Percentiles rank a stretch among this genome's conserved stretches.
phyloP scores from a whole-genome alignment of 352 stramenopile species.

The Thalassiosira delicatula region DNA sequence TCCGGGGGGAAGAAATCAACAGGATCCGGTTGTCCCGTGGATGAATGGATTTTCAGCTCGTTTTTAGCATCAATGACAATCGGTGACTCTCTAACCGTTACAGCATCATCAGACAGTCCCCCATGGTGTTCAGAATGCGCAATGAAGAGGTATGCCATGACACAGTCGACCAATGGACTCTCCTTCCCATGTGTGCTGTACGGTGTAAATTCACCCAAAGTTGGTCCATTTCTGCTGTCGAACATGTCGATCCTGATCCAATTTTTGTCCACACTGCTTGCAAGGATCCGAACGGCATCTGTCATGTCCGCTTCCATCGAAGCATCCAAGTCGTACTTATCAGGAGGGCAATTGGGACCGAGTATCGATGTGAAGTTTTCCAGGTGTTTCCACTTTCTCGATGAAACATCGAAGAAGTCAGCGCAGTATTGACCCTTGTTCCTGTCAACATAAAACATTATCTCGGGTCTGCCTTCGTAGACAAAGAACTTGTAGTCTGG shows the following conservation, averaged over 20 bases:
- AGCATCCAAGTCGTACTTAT: neutral
- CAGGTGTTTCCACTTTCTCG: constrained; percentile 8
- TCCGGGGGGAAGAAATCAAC: constrained; percentile 11
- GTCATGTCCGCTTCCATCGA: neutral
- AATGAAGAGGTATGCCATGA: constrained; percentile 30
- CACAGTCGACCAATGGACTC: neutral
- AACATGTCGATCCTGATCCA: constrained; percentile 35
- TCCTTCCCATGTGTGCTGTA: constrained; percentile 15
- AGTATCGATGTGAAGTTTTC: neutral
- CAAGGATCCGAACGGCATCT: constrained; percentile 14
- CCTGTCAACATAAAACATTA: constrained; percentile 19
- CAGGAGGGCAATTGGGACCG: neutral
- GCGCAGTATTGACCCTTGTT: constrained; percentile 3
- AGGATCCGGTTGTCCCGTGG: neutral
- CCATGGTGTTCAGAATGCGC: constrained; percentile 14
- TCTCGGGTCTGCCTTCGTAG: constrained; percentile 13
- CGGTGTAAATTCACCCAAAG: constrained; percentile 28
- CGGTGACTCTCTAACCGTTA: neutral
- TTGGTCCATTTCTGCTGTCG: constrained; percentile 7
- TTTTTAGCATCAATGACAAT: constrained; percentile 8
- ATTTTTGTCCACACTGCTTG: constrained; percentile 9
- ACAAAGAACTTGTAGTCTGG: constrained; percentile 25
- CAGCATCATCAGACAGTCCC: constrained; percentile 3
- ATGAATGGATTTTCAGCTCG: neutral
- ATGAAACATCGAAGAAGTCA: constrained; percentile 6